phyloP scores from a whole-genome alignment of 192 early-diverging fungal genomes.

The Coemansia javaensis region DNA sequence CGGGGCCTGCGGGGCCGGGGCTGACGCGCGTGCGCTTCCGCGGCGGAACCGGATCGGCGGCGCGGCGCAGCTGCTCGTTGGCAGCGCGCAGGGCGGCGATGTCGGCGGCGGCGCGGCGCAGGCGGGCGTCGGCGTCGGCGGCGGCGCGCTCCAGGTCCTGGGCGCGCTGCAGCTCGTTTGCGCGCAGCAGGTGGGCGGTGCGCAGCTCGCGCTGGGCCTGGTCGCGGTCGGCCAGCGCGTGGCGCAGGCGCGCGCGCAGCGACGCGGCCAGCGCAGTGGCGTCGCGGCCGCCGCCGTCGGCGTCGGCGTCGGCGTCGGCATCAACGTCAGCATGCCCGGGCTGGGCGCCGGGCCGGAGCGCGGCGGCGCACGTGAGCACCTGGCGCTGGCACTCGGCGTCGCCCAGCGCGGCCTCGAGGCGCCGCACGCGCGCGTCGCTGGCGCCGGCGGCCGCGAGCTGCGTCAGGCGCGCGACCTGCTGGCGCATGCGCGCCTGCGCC shows the following conservation, averaged over 20 bases:
- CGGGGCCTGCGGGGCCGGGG: neutral
- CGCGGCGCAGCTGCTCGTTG: slow-evolving; percentile 16
- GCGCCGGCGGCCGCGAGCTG: slow-evolving; percentile 40
- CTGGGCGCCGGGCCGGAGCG: too few species aligned
- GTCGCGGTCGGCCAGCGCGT: slow-evolving; percentile 21
- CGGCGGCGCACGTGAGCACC: slow-evolving; percentile 37
- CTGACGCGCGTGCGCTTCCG: slow-evolving; percentile 22
- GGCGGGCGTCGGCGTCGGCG: slow-evolving; percentile 20
- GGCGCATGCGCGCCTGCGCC: slow-evolving; percentile 42
- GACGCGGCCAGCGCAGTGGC: slow-evolving; percentile 18
- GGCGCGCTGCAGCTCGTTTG: slow-evolving; percentile 36
- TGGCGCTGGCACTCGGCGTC: slow-evolving; percentile 46
- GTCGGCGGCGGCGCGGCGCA: slow-evolving; percentile 19
- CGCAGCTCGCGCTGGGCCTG: slow-evolving; percentile 40
- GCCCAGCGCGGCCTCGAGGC: slow-evolving; percentile 43
- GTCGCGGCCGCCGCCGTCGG: neutral
- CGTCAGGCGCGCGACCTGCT: slow-evolving; percentile 42
- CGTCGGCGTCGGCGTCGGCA: neutral
- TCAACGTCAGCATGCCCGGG: too few species aligned
- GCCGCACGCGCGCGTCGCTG: slow-evolving; percentile 34
- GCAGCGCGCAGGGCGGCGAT: slow-evolving; percentile 21
- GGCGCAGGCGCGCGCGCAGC: slow-evolving; percentile 29
- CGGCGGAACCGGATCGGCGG: slow-evolving; percentile 1
- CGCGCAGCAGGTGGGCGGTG: slow-evolving; percentile 32
- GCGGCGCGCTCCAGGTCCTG: slow-evolving; percentile 40